phyloP scores from a whole-genome alignment of 805 yeast species.

The Tetrapisispora phaffii region DNA sequence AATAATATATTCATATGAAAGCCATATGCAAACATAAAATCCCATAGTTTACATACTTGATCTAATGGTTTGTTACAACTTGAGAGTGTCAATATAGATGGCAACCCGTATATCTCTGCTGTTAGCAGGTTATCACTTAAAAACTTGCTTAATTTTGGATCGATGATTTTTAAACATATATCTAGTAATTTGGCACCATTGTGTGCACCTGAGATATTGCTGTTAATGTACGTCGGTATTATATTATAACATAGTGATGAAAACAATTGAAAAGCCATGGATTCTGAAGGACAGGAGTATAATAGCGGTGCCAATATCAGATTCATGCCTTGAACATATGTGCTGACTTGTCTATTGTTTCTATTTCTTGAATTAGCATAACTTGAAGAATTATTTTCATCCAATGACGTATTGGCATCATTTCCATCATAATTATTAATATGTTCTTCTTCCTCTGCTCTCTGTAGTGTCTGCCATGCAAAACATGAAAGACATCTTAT shows the following conservation, averaged over 20 bases:
- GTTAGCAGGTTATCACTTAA: constrained; percentile 40
- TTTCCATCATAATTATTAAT: constrained; percentile 2
- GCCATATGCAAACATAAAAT: constrained; percentile 83
- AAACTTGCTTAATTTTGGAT: constrained; percentile 55
- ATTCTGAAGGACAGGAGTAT: constrained; percentile 67
- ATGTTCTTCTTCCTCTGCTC: constrained; percentile 6
- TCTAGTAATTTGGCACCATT: constrained; percentile 69
- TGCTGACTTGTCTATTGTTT: constrained; percentile 3
- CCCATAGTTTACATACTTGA: constrained; percentile 78
- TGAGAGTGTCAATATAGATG: constrained; percentile 70
- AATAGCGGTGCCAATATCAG: constrained; percentile 77
- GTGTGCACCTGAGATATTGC: constrained; percentile 72
- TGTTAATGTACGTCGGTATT: constrained; percentile 71
- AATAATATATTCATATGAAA: constrained; percentile 78
- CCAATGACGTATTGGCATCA: neutral
- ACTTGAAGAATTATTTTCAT: neutral
- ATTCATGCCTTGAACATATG: constrained; percentile 88
- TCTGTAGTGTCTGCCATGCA: constrained; percentile 39
- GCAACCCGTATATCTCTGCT: constrained; percentile 81
- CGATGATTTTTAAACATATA: constrained; percentile 57
- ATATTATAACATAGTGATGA: constrained; percentile 49
- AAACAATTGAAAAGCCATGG: constrained; percentile 72
- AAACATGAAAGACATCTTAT: constrained; percentile 63
- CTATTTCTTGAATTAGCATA: neutral
- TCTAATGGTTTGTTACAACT: constrained; percentile 81